Evolutionary conservation across 2,329 filamentous ascomycete species (phyloP).

Genomic region (Pyricularia sp.): DNA sequence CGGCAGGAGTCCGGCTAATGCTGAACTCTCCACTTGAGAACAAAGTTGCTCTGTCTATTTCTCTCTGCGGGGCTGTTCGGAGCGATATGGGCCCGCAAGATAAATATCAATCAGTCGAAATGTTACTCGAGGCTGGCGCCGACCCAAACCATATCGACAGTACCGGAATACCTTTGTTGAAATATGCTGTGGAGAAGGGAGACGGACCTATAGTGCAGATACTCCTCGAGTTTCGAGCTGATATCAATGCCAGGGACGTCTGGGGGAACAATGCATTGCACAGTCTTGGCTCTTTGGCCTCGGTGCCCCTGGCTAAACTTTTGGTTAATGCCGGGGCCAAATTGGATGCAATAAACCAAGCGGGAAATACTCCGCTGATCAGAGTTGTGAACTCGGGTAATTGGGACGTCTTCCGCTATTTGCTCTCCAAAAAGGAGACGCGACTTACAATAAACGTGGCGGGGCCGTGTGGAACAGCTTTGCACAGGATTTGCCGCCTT

Average conservation of each 20-base stretch:
- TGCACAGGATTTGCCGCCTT: background rate
- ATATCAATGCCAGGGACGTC: background rate
- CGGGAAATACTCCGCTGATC: background rate
- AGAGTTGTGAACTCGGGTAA: background rate
- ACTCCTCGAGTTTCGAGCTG: background rate
- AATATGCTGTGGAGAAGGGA: background rate
- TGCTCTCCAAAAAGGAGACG: background rate
- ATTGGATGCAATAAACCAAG: background rate
- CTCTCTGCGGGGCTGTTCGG: background rate
- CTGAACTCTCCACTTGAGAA: background rate
- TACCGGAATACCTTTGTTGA: background rate
- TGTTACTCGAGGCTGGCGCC: background rate
- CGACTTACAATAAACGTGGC: background rate
- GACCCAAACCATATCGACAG: background rate
- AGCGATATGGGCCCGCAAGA: no score
- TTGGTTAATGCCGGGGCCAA: background rate
- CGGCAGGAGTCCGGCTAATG: background rate
- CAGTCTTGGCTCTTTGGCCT: background rate
- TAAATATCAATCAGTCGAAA: background rate
- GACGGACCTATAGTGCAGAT: background rate
- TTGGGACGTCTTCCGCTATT: background rate
- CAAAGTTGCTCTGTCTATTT: background rate
- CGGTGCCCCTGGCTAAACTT: background rate
- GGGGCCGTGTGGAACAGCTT: background rate
- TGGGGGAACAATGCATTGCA: background rate